Conservation (phyloP, 257 asterid species). For the Jacaranda mimosifolia region DNA sequence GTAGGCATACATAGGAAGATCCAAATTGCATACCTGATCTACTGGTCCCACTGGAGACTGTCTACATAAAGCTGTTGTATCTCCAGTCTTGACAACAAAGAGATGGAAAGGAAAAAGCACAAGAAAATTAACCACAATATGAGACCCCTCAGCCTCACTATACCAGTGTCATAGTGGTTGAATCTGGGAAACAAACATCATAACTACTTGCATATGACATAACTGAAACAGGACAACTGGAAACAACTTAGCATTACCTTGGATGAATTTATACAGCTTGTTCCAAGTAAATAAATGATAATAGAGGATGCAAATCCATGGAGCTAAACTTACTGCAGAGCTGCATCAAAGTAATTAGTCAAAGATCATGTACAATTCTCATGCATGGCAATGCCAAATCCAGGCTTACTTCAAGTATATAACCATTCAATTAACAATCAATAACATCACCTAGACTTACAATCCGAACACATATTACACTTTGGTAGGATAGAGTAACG, state of each 20-base stretch:
- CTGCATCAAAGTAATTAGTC: neutral
- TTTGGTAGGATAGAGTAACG: neutral
- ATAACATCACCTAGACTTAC: neutral
- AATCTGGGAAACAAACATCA: too few relatives aligned
- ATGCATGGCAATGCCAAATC: slow-evolving; percentile 15
- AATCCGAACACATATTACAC: neutral
- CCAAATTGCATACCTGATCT: slow-evolving; percentile 16
- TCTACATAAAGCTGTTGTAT: slow-evolving; percentile 35
- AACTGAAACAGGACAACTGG: neutral
- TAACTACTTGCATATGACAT: too few relatives aligned
- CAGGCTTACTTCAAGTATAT: neutral
- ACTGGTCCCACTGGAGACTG: slow-evolving; percentile 26
- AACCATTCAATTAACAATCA: neutral
- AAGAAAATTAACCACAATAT: too few relatives aligned
- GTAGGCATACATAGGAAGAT: neutral
- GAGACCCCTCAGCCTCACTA: too few relatives aligned
- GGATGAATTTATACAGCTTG: neutral
- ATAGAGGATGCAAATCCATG: neutral
- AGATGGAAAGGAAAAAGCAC: too few relatives aligned
- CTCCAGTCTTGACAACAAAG: too few relatives aligned
- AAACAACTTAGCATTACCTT: neutral
- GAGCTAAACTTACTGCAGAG: neutral
- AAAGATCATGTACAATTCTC: neutral
- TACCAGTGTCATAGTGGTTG: too few relatives aligned
- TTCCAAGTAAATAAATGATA: neutral